Percentiles rank a stretch among this genome's conserved stretches.
Evolutionary conservation across 148 eudicot species (phyloP).

Genomic region (Rhododendron griersonianum): DNA sequence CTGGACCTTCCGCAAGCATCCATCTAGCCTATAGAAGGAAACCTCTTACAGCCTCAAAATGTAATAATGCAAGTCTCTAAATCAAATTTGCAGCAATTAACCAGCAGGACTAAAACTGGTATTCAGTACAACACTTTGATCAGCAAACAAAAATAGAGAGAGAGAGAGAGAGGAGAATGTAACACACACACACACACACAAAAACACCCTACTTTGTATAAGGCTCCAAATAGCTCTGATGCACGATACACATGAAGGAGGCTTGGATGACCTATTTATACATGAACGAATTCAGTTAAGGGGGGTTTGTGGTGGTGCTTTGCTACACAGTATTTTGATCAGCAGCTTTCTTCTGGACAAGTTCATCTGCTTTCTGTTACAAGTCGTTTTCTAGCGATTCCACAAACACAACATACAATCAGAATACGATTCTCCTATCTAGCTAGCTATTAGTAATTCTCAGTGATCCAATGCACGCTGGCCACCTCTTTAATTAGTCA

Average conservation of each 20-base stretch:
- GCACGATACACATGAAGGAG: neutral
- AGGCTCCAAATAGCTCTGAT: neutral
- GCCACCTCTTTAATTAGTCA: neutral
- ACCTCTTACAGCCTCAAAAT: neutral
- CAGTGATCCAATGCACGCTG: neutral
- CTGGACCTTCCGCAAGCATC: constrained; percentile 31
- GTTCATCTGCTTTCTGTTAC: neutral
- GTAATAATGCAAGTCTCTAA: neutral
- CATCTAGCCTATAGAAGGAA: constrained; percentile 27
- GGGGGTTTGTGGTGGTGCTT: neutral
- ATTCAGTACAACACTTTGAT: neutral
- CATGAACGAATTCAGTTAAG: neutral
- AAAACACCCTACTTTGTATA: neutral
- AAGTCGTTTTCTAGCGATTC: neutral
- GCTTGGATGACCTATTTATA: constrained; percentile 12
- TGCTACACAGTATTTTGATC: neutral
- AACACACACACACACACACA: neutral
- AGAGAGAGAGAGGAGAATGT: neutral
- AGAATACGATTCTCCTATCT: neutral
- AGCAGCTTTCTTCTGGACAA: neutral
- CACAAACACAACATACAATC: neutral
- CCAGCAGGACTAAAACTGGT: neutral
- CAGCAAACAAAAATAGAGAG: neutral
- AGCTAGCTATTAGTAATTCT: neutral
- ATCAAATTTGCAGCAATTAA: neutral